Conservation (phyloP, 257 asterid species). For the Plantago major region DNA sequence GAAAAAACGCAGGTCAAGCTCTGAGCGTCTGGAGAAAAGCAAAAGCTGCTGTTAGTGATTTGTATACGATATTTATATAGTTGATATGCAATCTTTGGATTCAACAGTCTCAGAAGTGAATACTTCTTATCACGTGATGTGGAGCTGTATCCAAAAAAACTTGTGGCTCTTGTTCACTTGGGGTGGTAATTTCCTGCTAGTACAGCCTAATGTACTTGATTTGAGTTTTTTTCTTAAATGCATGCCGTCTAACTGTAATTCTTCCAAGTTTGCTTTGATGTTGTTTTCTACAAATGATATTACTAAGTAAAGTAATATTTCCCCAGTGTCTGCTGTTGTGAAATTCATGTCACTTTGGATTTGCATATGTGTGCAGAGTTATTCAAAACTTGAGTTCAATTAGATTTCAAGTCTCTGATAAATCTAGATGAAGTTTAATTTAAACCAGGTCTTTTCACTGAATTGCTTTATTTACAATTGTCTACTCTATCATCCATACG, state of each 20-base stretch:
- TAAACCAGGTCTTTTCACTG: too few relatives aligned
- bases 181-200: slow-evolving; percentile 48
- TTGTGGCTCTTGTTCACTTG: slow-evolving; percentile 73
- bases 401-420: too few relatives aligned
- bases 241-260: neutral
- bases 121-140: slow-evolving; percentile 86
- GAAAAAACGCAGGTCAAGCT: slow-evolving; percentile 67
- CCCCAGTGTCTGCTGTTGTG: too few relatives aligned
- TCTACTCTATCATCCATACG: too few relatives aligned
- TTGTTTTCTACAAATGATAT: neutral
- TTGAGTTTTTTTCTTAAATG: neutral
- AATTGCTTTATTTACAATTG: too few relatives aligned
- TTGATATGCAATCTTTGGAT: slow-evolving; percentile 95
- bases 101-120: slow-evolving; percentile 86
- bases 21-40: slow-evolving; percentile 86
- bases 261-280: neutral
- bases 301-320: too few relatives aligned
- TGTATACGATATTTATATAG: slow-evolving; percentile 84
- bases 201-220: neutral
- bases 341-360: too few relatives aligned
- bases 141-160: slow-evolving; percentile 82
- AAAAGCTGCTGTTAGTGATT: slow-evolving; percentile 93
- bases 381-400: too few relatives aligned
- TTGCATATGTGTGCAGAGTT: too few relatives aligned
- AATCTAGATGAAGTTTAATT: too few relatives aligned